Base-by-base conservation (phyloP, 2,329 filamentous ascomycete genomes). In the Trichoderma aggressivum region DNA sequence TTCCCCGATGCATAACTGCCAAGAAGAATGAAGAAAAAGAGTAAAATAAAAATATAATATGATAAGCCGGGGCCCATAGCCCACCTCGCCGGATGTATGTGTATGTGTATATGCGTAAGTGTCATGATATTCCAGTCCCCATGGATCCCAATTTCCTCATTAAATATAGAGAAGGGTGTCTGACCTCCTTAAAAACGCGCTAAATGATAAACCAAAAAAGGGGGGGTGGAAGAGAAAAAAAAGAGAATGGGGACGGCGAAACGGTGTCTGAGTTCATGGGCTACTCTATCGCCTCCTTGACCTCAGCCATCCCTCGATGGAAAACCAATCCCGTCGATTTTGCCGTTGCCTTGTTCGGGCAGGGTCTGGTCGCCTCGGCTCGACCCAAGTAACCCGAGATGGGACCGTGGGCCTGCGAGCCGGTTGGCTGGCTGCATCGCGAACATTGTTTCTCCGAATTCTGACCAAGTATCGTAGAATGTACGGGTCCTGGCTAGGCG, bases 401-500 rank as follows among this genome's bases (percentile, higher is more conserved):
- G 66, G 66, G 1, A 69, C 66, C 26, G 66, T 69, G 12, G 21
- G 73, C 34, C 62, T 70, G 16, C 74, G 75, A 14, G 56, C 63
- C 34, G 28, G 62, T 60, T 21, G 72, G n/a, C 34, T 63, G 24
- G 11, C 11, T 28, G 53, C 47, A 7, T 50, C 56, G 16, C 11
- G 34, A 2, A 12, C 32, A 12, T 58, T 56, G 32, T n/a, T 68
- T 39, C 53, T 73, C 50, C n/a, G 72, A 53, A 4, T 64, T 64
- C 68, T 70, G 4, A 43, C 70, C 56, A 81, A 74, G 47, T 78
- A 77, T 21, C 72, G 78, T 73, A 80, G 77, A 11, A 82, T 77
- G 7, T 72, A 74, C 5, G 74, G 75, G 43, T 84, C 80, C 71
- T 84, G 82, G 50, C 82, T 84, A 6, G 82, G 82, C 8, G 82